phyloP scores from a whole-genome alignment of 140 eudicot genomes.

The Senecio squalidus region DNA sequence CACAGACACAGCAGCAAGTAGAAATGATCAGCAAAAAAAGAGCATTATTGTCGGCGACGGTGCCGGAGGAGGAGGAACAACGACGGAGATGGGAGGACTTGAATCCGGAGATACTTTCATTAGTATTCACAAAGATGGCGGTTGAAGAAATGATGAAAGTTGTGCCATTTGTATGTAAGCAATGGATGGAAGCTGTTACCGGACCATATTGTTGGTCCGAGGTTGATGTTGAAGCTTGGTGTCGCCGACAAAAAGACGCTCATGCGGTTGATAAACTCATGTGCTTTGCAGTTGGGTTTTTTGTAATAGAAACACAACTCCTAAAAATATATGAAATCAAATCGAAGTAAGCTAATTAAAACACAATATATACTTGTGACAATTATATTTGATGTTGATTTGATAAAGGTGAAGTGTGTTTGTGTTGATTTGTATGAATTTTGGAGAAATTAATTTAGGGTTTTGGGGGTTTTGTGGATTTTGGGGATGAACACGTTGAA shows the following conservation, averaged over 20 bases:
- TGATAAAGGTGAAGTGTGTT: no score
- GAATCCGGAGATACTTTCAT: constrained; percentile 28
- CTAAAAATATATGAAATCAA: no score
- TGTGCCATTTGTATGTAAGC: constrained; percentile 34
- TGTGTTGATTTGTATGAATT: no score
- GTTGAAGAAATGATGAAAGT: constrained; percentile 31
- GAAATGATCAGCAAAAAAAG: constrained; percentile 8
- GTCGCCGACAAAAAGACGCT: constrained; percentile 8
- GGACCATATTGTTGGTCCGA: constrained; percentile 44
- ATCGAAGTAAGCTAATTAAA: no score
- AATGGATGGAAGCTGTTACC: constrained; percentile 29
- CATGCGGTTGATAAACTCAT: constrained; percentile 21
- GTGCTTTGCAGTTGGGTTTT: no score
- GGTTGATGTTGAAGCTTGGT: constrained; percentile 28
- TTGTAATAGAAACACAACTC: no score
- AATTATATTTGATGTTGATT: no score
- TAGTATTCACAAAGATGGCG: constrained; percentile 26
- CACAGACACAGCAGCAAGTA: not conserved
- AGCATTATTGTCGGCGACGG: not conserved
- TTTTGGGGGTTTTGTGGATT: no score
- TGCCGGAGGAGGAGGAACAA: not conserved
- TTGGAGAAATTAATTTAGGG: no score
- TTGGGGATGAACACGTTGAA: no score
- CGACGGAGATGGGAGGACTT: constrained; percentile 25
- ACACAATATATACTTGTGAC: no score